Base-by-base conservation (phyloP, 345 rosid genomes). In the Populus simonii region DNA sequence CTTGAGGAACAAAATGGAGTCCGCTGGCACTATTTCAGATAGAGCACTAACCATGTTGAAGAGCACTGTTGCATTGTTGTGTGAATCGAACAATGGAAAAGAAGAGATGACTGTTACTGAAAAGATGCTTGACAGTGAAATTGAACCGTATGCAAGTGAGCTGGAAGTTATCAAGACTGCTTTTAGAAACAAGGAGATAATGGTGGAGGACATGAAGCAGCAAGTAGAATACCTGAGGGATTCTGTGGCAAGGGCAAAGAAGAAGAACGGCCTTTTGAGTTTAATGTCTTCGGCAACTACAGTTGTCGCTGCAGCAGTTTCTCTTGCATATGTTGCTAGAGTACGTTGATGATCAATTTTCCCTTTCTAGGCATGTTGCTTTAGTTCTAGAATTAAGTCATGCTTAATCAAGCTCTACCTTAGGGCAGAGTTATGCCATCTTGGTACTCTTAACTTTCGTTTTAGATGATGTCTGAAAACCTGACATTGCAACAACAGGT, bases 201-300 rank as follows among this genome's bases (percentile, higher is more conserved):
- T 41, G 16, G 86, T 88, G 23, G 85, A 88, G 59, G 92, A 91
- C 74, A 83, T 90, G 89, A 90, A 84, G 86, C 81, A 53, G 77
- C 88, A 87, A 85, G 84, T 85, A n/a, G 91, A 82, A 74, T 16
- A 67, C 36, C 79, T 93, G 86, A 79, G 86, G 81, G 86, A 86
- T 41, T 85, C 92, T 11, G 78, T 83, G 25, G 86, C 75, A 45
- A 83, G 85, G 78, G 92, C 89, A 8, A 80, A 87, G 5, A 92
- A 86, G 87, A 87, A 86, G 82, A 91, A 84, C 80, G 81, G 75
- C 69, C 81, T 93, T 27, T 89, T 93, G 94, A 87, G 93, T 41
- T 7, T 84, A 67, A 80, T 96, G 29, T 88, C 97, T 13, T 90
- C 97, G 0, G 90, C 90, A 22, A 80, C 94, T 55, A 89, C 94